Evolutionary conservation across 305 asterid genomes (phyloP), one percentile per base, ranked within the genome.

Genomic region (Plantago lanceolata): DNA sequence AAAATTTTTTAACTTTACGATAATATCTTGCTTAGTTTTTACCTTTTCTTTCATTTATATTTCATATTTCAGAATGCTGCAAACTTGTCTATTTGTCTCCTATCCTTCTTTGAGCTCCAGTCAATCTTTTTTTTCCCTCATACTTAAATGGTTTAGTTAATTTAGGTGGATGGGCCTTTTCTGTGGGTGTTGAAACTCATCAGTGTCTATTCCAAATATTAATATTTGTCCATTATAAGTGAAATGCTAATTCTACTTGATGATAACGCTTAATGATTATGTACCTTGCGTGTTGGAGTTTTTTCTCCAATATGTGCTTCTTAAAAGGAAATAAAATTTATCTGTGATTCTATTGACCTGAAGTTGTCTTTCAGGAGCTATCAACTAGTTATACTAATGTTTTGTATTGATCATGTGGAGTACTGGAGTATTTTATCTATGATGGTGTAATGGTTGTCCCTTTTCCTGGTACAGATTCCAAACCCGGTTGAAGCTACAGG

Each of bases 381-480:
- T 37, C 13, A 7, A 54, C 59, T 55, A 13, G 15, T 28, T 19
- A 28, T 64, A 19, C 65, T 28, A 65, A 52, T 58, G 7, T 49
- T 31, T 31, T 17, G 48, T 12, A 44, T 54, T 45, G 31, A 57
- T 61, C 28, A 18, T 48, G 28, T 61, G 59, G 55, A 59, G 69
- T 47, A 47, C 16, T 69, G 58, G 59, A 51, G 62, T 8, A 37
- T 63, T 45, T 35, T 59, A 49, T 49, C 63, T 64, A 50, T 58
- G 64, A 65, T 64, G 68, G 40, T 69, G 54, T 43, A 65, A 55
- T 65, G 66, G 47, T 45, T 51, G 13, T 50, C 52, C 61, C 63
- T 71, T 67, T 69, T 65, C 71, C 50, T 71, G 51, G 59, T 64
- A 74, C 85, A 94, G 99, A 74, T 94, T 71, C 97, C 99, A 28